Evolutionary conservation across 1,284 basidiomycete genomes (phyloP), one percentile per base, ranked within the genome.

Genomic region (Anthracocystis setariae): DNA sequence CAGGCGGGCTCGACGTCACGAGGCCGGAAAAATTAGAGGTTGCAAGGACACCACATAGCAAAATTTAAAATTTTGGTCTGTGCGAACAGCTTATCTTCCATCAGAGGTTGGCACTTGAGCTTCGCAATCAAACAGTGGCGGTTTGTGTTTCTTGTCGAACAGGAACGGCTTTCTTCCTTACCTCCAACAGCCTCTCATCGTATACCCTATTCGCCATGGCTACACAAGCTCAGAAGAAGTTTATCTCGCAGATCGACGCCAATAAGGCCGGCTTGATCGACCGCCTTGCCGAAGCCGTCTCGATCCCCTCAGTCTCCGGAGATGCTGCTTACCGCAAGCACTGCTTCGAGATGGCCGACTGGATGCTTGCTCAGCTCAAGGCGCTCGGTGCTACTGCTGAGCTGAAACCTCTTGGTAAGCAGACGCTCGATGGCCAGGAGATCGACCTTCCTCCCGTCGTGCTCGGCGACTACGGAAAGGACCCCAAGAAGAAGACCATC

Each of bases 401-500:
- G 58, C 68, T 78, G 49, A 69, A 78, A 55, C 72, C 74, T 29
- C 72, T 83, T 4, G 96, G 96, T 20, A 89, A 86, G 71, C 94
- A 98, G 68, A 85, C 84, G 10, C 87, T 96, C 81, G 92, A 94
- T 54, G 93, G 92, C 75, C 87, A 89, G 72, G 86, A 94, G 39
- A 79, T 88, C 44, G 87, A 88, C 44, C 87, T 98, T 3, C 95
- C 95, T 0, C 93, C 93, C 8, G 92, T 90, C 7, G 88, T 98
- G 79, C 87, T 98, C 40, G 94, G 92, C 7, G 54, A 79, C 44
- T 74, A 78, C 38, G 93, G 94, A 13, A 87, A 90, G 53, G 92
- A 95, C 84, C 88, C 88, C 76, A 94, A 94, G 88, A 82, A 82
- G 74, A 94, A 92, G 88, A 97, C 93, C 0, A 89, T 97, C 10